Percentiles rank a stretch among this genome's conserved stretches.
Evolutionary conservation across 2,329 filamentous ascomycete species (phyloP).

Genomic region (Pseudogymnoascus sp.): DNA sequence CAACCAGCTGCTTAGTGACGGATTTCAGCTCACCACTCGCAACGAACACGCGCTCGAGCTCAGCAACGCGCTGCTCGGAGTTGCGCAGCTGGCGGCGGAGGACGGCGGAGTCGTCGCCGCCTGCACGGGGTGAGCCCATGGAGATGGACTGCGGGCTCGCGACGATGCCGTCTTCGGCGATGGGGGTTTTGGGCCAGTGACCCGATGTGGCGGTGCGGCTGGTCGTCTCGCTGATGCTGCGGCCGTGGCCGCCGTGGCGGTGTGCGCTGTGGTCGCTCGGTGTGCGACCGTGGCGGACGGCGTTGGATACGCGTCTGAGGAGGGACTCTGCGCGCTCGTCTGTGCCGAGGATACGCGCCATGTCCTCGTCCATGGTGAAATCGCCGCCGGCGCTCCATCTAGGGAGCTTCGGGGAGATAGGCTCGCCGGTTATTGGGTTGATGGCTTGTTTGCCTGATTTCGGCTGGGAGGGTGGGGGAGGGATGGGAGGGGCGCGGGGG

Average conservation of each 20-base stretch:
- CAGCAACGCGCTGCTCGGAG: slow-evolving; percentile 77
- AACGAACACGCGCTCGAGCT: slow-evolving; percentile 74
- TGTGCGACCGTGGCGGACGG: slow-evolving; percentile 85
- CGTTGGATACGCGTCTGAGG: slow-evolving; percentile 83
- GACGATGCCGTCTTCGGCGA: slow-evolving; percentile 50
- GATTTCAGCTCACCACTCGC: slow-evolving; percentile 46
- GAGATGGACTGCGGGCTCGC: slow-evolving; percentile 67
- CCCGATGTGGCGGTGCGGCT: slow-evolving; percentile 58
- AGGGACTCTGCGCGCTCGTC: slow-evolving; percentile 75
- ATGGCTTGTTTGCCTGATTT: slow-evolving; percentile 42
- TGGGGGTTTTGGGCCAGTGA: slow-evolving; percentile 65
- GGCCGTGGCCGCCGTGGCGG: slow-evolving; percentile 44
- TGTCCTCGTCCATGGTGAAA: slow-evolving; percentile 92
- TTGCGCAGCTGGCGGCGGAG: slow-evolving; percentile 71
- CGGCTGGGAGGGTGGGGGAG: slow-evolving; percentile 21
- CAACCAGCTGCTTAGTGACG: slow-evolving; percentile 78
- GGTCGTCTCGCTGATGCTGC: slow-evolving; percentile 63
- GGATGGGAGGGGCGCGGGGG: slow-evolving; percentile 30
- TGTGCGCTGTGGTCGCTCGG: slow-evolving; percentile 58
- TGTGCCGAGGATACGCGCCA: slow-evolving; percentile 75
- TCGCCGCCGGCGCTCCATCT: slow-evolving; percentile 76
- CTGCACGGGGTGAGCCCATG: slow-evolving; percentile 45
- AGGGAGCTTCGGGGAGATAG: slow-evolving; percentile 60
- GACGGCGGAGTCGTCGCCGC: slow-evolving; percentile 66
- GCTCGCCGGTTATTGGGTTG: slow-evolving; percentile 28